Evolutionary conservation across 345 rosid species (phyloP), one percentile per base, ranked within the genome.

Genomic region (Brassica cretica): DNA sequence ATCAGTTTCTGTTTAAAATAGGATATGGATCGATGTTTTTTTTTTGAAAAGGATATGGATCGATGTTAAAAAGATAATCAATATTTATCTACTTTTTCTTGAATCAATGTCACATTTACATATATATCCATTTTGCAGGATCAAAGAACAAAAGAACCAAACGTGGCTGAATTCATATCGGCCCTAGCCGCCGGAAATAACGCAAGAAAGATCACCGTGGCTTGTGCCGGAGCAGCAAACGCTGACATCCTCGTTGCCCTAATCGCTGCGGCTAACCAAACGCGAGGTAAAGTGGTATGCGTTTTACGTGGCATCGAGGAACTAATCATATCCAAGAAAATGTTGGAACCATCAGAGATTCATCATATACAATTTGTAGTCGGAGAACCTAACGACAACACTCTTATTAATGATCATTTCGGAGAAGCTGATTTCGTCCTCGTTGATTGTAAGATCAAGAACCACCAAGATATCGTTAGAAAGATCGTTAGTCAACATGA

Each of bases 151-250:
- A 88, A 86, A 71, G 90, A 91, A 75, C 97, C 97, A 49, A 89
- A 88, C 56, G 89, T 75, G 18, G 84, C 91, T 1, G 97, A 89
- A 73, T 91, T 91, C 84, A 84, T 91, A 12, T 89, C 94, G 30
- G 97, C 94, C 10, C 49, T 89, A 51, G 97, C 94, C 29, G 97
- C 90, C 0, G 97, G 97, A 0, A 89, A 87, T 76, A 91, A 78
- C 67, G 92, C 97, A 18, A 88, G 72, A 29, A 83, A 87, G 44
- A 90, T 91, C 83, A 87, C 85, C 1, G 87, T 84, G 71, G 92
- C 92, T 6, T 85, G 87, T 24, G 86, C 89, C 15, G 83, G 59
- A 33, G 83, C 85, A 4, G 88, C 89, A 51, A 73, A 76, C 69
- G 68, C 90, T 6, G 80, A 80, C 6, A 81, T 83, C 16, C 79